These are phyloP conservation scores for Myxozyma neglecta DNA, from an alignment of 805 yeast genomes.

Conservation along the genomic window DNA sequence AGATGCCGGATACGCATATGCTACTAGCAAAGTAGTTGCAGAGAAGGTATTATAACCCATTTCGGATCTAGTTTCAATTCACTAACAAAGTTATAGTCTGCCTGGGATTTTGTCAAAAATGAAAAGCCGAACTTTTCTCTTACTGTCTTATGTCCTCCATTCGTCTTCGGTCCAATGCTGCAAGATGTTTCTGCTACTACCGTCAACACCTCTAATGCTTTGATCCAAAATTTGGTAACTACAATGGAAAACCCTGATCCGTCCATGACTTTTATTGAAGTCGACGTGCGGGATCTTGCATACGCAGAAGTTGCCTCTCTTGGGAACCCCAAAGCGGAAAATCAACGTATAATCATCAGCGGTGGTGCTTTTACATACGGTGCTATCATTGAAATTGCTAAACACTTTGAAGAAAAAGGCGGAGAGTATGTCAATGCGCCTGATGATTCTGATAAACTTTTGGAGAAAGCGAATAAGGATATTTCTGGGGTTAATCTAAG, in stretches of 20 bases:
- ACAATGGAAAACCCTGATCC: neutral
- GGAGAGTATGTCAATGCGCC: neutral
- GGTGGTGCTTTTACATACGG: neutral
- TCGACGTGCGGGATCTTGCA: slow-evolving; percentile 65
- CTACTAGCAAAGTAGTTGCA: slow-evolving; percentile 22
- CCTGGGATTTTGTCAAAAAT: slow-evolving; percentile 53
- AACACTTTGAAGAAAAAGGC: neutral
- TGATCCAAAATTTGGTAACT: slow-evolving; percentile 36
- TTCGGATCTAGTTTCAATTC: too few relatives aligned
- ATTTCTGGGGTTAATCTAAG: slow-evolving; percentile 9
- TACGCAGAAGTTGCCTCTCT: slow-evolving; percentile 53
- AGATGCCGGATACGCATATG: slow-evolving; percentile 31
- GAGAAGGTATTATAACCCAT: slow-evolving; percentile 11
- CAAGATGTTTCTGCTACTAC: slow-evolving; percentile 34
- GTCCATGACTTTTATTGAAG: slow-evolving; percentile 7
- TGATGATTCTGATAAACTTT: slow-evolving; percentile 14
- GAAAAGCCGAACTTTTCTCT: slow-evolving; percentile 35
- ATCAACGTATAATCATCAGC: slow-evolving; percentile 2
- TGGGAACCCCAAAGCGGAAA: neutral
- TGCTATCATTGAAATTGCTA: neutral
- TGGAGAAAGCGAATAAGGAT: neutral
- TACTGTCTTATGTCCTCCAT: slow-evolving; percentile 38
- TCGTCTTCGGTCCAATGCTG: slow-evolving; percentile 38
- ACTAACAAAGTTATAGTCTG: slow-evolving; percentile 55
- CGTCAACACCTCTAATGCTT: slow-evolving; percentile 43